A percentile compares a stretch with the other conserved stretches of the same genome.
Evolutionary conservation across 208 protist genomes (phyloP).

Genomic region (Phytomonas serpens): DNA sequence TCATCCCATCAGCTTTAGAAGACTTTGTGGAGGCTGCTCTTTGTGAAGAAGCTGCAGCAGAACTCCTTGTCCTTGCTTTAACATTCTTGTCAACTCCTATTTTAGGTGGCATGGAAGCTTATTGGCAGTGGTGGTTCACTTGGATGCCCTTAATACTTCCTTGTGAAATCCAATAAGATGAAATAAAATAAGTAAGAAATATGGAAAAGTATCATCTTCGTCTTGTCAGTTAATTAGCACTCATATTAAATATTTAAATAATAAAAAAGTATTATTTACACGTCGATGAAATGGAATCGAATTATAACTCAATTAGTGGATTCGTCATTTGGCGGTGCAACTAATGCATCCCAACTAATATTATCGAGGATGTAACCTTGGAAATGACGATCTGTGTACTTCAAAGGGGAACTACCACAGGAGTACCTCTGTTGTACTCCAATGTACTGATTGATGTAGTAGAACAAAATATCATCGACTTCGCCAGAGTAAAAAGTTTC

Average conservation of each 20-base stretch:
- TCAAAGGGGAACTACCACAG: constrained; percentile 19
- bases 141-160: not conserved
- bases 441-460: constrained; percentile 93
- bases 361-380: constrained; percentile 74
- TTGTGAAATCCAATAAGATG: not conserved
- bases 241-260: not conserved
- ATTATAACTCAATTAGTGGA: constrained; percentile 5
- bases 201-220: not conserved
- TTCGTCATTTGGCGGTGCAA: constrained; percentile 17
- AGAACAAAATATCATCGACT: constrained; percentile 94
- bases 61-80: constrained; percentile 5
- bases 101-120: not conserved
- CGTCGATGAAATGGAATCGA: not conserved
- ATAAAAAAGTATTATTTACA: constrained; percentile 1
- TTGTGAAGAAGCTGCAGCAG: constrained; percentile 9
- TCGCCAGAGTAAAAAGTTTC: constrained; percentile 70
- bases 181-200: not conserved
- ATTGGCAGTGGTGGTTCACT: not conserved
- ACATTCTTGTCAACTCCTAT: not conserved
- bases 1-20: constrained; percentile 14
- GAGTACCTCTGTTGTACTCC: constrained; percentile 84
- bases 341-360: constrained; percentile 56
- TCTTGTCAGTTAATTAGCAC: not conserved
- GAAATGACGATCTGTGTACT: constrained; percentile 82
- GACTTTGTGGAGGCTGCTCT: constrained; percentile 11